phyloP scores from a whole-genome alignment of 306 rosid species.

The Abrus pulchellus region DNA sequence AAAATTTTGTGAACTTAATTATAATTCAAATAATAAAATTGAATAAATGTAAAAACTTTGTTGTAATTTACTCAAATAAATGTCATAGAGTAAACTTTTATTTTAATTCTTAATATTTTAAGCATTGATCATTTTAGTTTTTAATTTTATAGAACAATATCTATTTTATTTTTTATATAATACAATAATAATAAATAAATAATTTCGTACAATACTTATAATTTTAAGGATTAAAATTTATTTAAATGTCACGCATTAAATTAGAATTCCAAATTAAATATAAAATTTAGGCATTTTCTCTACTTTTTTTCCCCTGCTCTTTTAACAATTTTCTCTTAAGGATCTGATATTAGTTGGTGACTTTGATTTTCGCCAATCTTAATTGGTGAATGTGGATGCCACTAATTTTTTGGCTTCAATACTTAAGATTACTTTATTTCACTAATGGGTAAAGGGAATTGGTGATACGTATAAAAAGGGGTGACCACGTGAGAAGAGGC shows the following conservation, averaged over 20 bases:
- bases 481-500: conserved; percentile 51
- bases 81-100: not conserved
- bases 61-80: too few species aligned
- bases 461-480: not conserved
- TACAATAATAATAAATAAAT: too few species aligned
- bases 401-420: too few species aligned
- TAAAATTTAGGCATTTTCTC: not conserved
- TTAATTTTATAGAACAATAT: too few species aligned
- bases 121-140: too few species aligned
- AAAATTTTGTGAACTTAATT: not conserved
- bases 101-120: too few species aligned
- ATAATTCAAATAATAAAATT: not conserved
- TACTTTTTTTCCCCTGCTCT: not conserved
- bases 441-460: not conserved
- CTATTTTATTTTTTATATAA: too few species aligned
- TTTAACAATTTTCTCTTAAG: conserved; percentile 11
- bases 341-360: not conserved
- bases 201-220: too few species aligned
- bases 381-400: too few species aligned
- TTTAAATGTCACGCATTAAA: too few species aligned
- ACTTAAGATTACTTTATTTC: not conserved
- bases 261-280: not conserved
- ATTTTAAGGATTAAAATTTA: too few species aligned
- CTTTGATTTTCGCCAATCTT: not conserved
- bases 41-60: not conserved